These are phyloP conservation scores for Spergularia azorica DNA, from an alignment of 179 eudicot genomes.

Conservation along the genomic window DNA sequence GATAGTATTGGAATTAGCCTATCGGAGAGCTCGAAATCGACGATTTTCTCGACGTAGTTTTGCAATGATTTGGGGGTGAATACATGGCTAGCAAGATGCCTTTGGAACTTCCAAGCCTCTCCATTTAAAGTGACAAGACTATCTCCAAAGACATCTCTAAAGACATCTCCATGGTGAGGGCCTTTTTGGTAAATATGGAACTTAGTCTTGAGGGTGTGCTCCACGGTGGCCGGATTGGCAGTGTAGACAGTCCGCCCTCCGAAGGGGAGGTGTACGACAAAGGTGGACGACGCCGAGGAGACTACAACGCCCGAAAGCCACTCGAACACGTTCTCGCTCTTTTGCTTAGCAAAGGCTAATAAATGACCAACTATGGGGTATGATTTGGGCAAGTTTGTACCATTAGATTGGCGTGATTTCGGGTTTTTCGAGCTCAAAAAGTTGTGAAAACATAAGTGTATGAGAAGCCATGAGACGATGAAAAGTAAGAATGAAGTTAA, in stretches of 20 bases:
- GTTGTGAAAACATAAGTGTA: background rate
- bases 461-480: background rate
- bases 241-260: slow-evolving; percentile 33
- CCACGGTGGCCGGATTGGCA: slow-evolving; percentile 45
- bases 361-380: slow-evolving; percentile 32
- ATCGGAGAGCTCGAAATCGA: slow-evolving; percentile 46
- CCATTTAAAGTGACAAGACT: slow-evolving; percentile 57
- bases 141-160: slow-evolving; percentile 51
- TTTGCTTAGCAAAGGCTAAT: slow-evolving; percentile 16
- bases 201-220: slow-evolving; percentile 50
- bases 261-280: slow-evolving; percentile 32
- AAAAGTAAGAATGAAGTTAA: background rate
- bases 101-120: slow-evolving; percentile 49
- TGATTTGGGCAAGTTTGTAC: slow-evolving; percentile 20
- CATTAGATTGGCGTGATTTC: background rate
- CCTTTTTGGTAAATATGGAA: slow-evolving; percentile 48
- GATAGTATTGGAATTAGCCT: slow-evolving; percentile 49
- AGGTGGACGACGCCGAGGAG: slow-evolving; percentile 38
- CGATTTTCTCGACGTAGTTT: slow-evolving; percentile 43
- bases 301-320: slow-evolving; percentile 22
- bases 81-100: slow-evolving; percentile 55
- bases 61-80: slow-evolving; percentile 52
- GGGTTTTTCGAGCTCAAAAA: background rate
- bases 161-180: slow-evolving; percentile 18
- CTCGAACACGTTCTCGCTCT: slow-evolving; percentile 7